These are phyloP conservation scores for Spongospora subterranea DNA, from an alignment of 208 protist genomes.

Conservation along the genomic window DNA sequence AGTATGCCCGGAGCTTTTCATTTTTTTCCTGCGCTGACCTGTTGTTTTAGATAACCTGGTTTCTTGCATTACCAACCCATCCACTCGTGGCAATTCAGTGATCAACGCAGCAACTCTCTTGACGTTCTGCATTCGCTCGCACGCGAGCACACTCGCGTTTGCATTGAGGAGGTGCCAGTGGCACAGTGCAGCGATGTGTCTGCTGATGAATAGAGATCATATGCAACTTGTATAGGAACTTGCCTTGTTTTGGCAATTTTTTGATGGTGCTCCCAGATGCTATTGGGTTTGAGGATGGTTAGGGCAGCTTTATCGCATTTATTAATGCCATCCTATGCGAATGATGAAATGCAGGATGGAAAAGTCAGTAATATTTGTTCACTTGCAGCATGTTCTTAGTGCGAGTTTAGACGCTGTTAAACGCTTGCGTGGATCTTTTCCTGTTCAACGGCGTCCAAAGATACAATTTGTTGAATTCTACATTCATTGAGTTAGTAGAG, in stretches of 20 bases:
- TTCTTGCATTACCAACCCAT: not conserved
- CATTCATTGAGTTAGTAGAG: not conserved
- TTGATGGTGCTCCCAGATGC: not conserved
- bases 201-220: not conserved
- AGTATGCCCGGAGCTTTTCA: not conserved
- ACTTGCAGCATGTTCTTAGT: not conserved
- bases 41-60: not conserved
- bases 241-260: not conserved
- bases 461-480: conserved; percentile 33
- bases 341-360: not conserved
- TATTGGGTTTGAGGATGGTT: conserved; percentile 4
- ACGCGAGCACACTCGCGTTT: not conserved
- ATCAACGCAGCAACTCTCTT: not conserved
- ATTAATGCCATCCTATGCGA: not conserved
- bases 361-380: not conserved
- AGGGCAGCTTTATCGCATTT: not conserved
- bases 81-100: not conserved
- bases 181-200: not conserved
- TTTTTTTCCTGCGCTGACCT: not conserved
- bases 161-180: not conserved
- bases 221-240: conserved; percentile 11
- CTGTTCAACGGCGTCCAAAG: not conserved
- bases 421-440: conserved; percentile 15
- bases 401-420: not conserved
- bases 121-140: not conserved